Percentiles rank a stretch among this genome's conserved stretches.
Evolutionary conservation across 305 asterid genomes (phyloP).

Genomic region (Nicotiana rustica): DNA sequence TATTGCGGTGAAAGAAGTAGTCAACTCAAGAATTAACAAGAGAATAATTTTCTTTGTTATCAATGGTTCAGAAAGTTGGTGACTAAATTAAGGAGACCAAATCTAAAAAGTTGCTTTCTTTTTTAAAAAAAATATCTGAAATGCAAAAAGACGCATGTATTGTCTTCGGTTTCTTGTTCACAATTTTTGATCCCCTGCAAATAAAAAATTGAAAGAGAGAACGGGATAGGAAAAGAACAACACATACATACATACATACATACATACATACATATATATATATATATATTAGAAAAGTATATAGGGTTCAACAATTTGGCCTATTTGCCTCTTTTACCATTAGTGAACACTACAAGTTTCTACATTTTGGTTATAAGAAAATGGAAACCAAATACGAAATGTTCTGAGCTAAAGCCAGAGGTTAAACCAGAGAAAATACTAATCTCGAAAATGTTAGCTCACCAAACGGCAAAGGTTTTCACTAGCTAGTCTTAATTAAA

Average conservation of each 20-base stretch:
- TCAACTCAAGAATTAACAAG: conserved; percentile 6
- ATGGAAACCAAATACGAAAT: not conserved
- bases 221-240: too few relatives aligned
- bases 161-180: not conserved
- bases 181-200: not conserved
- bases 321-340: conserved; percentile 9
- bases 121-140: too few relatives aligned
- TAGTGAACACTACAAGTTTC: conserved; percentile 32
- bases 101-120: not conserved
- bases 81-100: conserved; percentile 19
- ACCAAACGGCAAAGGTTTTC: conserved; percentile 25
- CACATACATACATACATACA: too few relatives aligned
- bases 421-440: not conserved
- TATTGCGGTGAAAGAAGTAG: conserved; percentile 23
- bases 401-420: conserved; percentile 4
- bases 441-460: conserved; percentile 1
- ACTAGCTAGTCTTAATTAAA: not conserved
- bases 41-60: conserved; percentile 2
- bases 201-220: not conserved
- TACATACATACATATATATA: too few relatives aligned
- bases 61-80: not conserved
- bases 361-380: conserved; percentile 4
- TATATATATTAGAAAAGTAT: too few relatives aligned
- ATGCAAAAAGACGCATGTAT: too few relatives aligned
- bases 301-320: not conserved